Evolutionary conservation across 2,329 filamentous ascomycete genomes (phyloP).

Genomic region (Sporothrix inflata): DNA sequence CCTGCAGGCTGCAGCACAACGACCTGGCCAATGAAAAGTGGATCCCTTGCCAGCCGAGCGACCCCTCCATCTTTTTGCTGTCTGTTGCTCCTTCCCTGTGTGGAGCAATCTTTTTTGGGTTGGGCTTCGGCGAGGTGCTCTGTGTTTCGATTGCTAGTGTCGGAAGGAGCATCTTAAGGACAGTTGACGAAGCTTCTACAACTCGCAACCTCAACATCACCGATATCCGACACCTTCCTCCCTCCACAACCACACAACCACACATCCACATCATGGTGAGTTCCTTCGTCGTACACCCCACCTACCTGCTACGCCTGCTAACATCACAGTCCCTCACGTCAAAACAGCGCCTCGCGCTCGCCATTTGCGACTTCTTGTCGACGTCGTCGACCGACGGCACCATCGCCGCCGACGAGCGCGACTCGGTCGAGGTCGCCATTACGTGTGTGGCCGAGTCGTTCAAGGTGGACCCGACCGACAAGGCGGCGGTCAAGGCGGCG

Average conservation of each 20-base stretch:
- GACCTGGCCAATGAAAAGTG: neutral
- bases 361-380: constrained; percentile 93
- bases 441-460: constrained; percentile 96
- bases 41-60: neutral
- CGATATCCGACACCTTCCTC: neutral
- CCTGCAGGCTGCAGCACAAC: constrained; percentile 1
- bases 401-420: constrained; percentile 81
- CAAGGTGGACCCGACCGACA: constrained; percentile 85
- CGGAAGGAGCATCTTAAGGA: neutral
- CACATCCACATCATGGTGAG: constrained; percentile 18
- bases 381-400: constrained; percentile 86
- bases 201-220: neutral
- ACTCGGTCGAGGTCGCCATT: constrained; percentile 90
- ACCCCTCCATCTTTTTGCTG: neutral
- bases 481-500: constrained; percentile 72
- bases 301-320: neutral
- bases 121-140: constrained; percentile 25
- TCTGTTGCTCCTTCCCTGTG: neutral
- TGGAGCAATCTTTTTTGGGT: neutral
- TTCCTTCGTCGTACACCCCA: neutral
- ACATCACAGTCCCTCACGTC: constrained; percentile 48
- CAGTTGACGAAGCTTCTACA: neutral
- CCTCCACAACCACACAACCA: neutral
- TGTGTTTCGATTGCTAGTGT: constrained; percentile 3
- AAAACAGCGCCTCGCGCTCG: constrained; percentile 89